These are phyloP conservation scores for Verruconis gallopava DNA, from an alignment of 2,329 filamentous ascomycete species.

Conservation along the genomic window DNA sequence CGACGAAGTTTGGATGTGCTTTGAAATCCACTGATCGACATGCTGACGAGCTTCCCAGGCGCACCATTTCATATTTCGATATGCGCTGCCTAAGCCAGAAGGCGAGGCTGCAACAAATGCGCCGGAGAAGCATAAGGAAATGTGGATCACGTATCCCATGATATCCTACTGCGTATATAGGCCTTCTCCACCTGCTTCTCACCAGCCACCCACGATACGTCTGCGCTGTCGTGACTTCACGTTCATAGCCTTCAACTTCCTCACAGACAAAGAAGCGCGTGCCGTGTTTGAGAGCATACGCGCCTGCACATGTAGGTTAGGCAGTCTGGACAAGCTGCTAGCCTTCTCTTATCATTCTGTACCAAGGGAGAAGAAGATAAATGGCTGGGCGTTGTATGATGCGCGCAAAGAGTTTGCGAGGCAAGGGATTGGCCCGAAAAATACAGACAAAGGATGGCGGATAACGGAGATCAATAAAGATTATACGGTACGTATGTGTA, in stretches of 20 bases:
- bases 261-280: conserved; percentile 57
- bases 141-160: conserved; percentile 93
- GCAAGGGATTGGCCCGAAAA: conserved; percentile 75
- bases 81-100: conserved; percentile 29
- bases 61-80: conserved; percentile 53
- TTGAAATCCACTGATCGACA: too few relatives aligned
- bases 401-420: conserved; percentile 72
- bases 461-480: conserved; percentile 82
- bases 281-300: conserved; percentile 84
- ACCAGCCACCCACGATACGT: conserved; percentile 68
- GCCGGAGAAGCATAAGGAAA: conserved; percentile 26
- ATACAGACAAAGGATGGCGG: conserved; percentile 71
- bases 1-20: too few relatives aligned
- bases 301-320: conserved; percentile 65
- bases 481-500: too few relatives aligned
- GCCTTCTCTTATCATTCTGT: conserved; percentile 77
- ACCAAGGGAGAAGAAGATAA: conserved; percentile 54
- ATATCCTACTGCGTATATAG: conserved; percentile 69
- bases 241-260: conserved; percentile 83
- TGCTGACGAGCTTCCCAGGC: too few relatives aligned
- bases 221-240: conserved; percentile 87
- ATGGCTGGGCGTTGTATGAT: conserved; percentile 79
- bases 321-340: conserved; percentile 76
- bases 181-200: conserved; percentile 55
- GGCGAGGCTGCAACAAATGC: conserved; percentile 22